Evolutionary conservation across 208 protist genomes (phyloP), one percentile per base, ranked within the genome.

Genomic region (Trypanosoma brucei): DNA sequence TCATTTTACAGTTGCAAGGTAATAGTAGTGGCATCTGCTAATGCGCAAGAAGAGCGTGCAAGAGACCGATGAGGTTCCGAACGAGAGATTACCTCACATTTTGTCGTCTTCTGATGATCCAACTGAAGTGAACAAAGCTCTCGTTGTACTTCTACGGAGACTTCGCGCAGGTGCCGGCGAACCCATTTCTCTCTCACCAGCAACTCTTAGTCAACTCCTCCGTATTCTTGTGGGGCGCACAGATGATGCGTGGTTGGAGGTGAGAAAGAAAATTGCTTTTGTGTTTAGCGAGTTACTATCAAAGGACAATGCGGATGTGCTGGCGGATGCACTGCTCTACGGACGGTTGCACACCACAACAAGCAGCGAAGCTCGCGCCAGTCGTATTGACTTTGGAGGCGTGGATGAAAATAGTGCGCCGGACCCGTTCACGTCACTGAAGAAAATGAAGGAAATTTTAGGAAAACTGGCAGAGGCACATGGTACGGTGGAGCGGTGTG

Each of bases 261-360:
- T 69, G 22, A 34, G 66, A 36, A 71, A 69, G 55, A 78, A 78
- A 53, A 80, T 78, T 44, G 61, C 70, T 33, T 70, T 78, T 61
- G 55, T 75, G 14, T 84, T 84, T 54, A 33, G 38, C 33, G 44
- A 68, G n/a, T 50, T 84, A 52, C 54, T 70, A 2, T 56, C 58
- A 42, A 56, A 42, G 33, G 70, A 64, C 11, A 22, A 75, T 14
- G 68, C 61, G 14, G 69, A 84, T 33, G 59, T 74, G 13, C 38
- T 84, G 49, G 73, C 62, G 14, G 78, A 78, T 50, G 70, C 64
- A 3, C 63, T 84, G 33, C 67, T 84, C 30, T 70, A 72, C 55
- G 61, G 65, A 9, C 55, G 54, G 42, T 40, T 53, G 11, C 62
- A 59, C 11, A 52, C 49, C 33, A 68, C 46, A 22, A 57, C 58